phyloP scores from a whole-genome alignment of 2,329 filamentous ascomycete genomes.

The Xylariaceae sp. region DNA sequence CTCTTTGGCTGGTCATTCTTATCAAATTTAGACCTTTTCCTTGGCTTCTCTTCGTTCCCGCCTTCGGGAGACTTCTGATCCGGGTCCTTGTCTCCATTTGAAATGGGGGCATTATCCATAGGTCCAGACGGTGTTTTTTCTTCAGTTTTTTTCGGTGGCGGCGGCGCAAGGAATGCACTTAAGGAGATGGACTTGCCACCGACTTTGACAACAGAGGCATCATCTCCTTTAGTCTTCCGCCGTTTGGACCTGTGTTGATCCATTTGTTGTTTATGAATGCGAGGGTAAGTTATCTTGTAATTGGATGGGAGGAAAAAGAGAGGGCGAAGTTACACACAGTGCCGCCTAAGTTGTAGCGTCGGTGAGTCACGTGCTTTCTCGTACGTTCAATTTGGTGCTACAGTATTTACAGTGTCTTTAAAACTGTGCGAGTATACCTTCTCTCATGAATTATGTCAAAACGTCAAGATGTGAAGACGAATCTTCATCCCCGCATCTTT shows the following conservation, averaged over 20 bases:
- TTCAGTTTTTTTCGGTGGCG: constrained; percentile 24
- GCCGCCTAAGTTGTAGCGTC: background rate
- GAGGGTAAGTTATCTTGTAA: background rate
- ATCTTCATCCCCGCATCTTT: too few relatives aligned
- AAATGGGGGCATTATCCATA: constrained; percentile 2
- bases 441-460: too few relatives aligned
- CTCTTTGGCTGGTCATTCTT: constrained; percentile 1
- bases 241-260: constrained; percentile 35
- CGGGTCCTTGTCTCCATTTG: constrained; percentile 15
- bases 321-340: constrained; percentile 13
- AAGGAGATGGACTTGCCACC: constrained; percentile 46
- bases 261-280: constrained; percentile 14
- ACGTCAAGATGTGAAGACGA: too few relatives aligned
- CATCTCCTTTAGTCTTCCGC: constrained; percentile 31
- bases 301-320: constrained; percentile 4
- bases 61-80: constrained; percentile 8
- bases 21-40: background rate
- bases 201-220: constrained; percentile 38
- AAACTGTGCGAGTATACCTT: too few relatives aligned
- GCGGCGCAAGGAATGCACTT: constrained; percentile 40
- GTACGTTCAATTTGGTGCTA: too few relatives aligned
- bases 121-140: constrained; percentile 12
- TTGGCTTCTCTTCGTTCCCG: background rate
- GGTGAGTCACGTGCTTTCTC: too few relatives aligned
- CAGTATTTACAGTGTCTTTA: too few relatives aligned